Evolutionary conservation across 2,329 filamentous ascomycete genomes (phyloP), one percentile per base, ranked within the genome.

Genomic region (Tolypocladium inflatum): DNA sequence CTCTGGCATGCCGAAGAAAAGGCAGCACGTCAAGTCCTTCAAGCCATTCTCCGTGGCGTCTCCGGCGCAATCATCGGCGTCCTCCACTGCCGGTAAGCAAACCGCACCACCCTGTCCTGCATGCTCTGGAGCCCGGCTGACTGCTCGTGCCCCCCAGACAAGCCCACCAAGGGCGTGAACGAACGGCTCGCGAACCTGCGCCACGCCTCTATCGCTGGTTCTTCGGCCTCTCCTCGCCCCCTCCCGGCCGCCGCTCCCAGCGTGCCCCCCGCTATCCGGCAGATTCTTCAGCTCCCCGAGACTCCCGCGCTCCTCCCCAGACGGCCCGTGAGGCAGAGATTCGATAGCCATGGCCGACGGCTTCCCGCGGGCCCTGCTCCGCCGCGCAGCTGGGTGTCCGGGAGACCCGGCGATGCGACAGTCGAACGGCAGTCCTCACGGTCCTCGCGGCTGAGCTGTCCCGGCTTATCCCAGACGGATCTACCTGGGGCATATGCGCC

Each of bases 1-100:
- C 57, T 55, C 58, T 68, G 74, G 71, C 61, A 87, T 87, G 84
- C 81, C 84, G 72, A 86, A 85, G 76, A 86, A 85, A 78, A 77
- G 81, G 71, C 78, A 81, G 58, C 75, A 78, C 63, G 66, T 71
- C 65, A 76, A 75, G 66, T 83, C 80, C 65, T 81, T 82, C 63
- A 86, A 85, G 70, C 83, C 83, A 63, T 78, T 74, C 65, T 80
- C 79, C 60, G 80, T 81, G 64, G 77, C 81, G 63, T 76, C 78
- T 57, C 78, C 78, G 60, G 60, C 64, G 54, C 62, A 61, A 55
- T 61, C 66, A 55, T 60, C 71, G 45, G 67, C 65, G 38, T 61
- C 70, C 56, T 64, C 62, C 56, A 62, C 61, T 58, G 61, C 65
- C 63, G 67, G 67, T 70, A 61, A 67, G 68, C 58, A 55, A 11